Evolutionary conservation across 2,329 filamentous ascomycete genomes (phyloP), one percentile per base, ranked within the genome.

Genomic region (Colletotrichum sp.): DNA sequence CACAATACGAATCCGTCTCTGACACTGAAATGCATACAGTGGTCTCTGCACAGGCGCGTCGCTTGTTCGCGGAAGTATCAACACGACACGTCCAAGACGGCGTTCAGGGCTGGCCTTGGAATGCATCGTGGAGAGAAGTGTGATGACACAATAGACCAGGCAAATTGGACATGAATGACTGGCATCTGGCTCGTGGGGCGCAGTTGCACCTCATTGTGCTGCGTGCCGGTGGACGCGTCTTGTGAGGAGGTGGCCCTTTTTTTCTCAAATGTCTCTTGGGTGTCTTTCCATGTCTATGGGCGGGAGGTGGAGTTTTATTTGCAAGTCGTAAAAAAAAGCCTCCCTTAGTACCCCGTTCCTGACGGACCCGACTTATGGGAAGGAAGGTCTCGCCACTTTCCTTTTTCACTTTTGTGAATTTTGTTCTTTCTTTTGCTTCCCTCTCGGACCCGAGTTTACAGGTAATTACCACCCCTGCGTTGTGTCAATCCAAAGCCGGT

Each of bases 361-460:
- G n/a, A 4, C 18, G 69, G 62, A 61, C 55, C 58, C 34, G 68
- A 73, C 72, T 38, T 58, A 70, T 72, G 62, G 72, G 68, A 63
- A 58, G 57, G 47, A 29, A 63, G 13, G 69, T 74, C 72, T 74
- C 33, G 72, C 72, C 72, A 67, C 69, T 59, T 47, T 67, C n/a
- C 51, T 43, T 54, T 29, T 29, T 57, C 16, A 24, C 18, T 67
- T 74, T 36, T 31, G 66, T 57, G 29, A n/a, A 31, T 70, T 51
- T 24, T 47, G 15, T 54, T 36, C 18, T 63, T 36, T 47, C 47
- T 65, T 67, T 70, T 61, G 36, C 24, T 36, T 51, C 43, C 43
- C 8, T 21, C 43, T 13, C n/a, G 21, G 43, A 51, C 43, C 43
- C 43, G 31, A 65, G 51, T 61, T 27, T 21, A 21, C 55, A 33